Evolutionary conservation across 257 asterid species (phyloP), one percentile per base, ranked within the genome.

Genomic region (Mentha longifolia): DNA sequence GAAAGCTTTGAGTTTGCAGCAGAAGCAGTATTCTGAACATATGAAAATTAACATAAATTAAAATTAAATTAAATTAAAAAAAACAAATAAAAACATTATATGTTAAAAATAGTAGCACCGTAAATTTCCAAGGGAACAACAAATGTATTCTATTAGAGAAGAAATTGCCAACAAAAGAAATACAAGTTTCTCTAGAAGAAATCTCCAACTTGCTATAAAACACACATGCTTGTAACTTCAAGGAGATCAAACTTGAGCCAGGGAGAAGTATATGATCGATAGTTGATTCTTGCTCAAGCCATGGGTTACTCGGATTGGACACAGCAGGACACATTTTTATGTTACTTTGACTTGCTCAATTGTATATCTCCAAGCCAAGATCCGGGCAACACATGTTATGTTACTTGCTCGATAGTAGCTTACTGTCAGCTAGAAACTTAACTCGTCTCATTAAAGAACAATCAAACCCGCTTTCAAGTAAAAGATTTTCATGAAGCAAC

Each of bases 1-100:
- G 97, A 86, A 76, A 93, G 96, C 79, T 95, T 88, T 45, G 98
- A 87, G 80, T 87, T 87, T 71, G 97, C 54, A 22, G 75, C 91
- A 28, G 96, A 85, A 70, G 97, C 93, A 68, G 88, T 50, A 61
- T 54, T 71, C 98, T 92, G 91, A 74, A 74, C 17, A 77, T 50
- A 77, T 8, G 9, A 64, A 42, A 6, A 41, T 5, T 11, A 41
- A 42, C 31, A 39, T 62, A 41, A 20, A 22, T 39, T 14, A 30
- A 14, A 22, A n/a, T n/a, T n/a, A n/a, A n/a, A n/a, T n/a, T n/a
- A n/a, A n/a, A n/a, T n/a, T n/a, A n/a, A n/a, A n/a, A n/a, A n/a
- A n/a, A n/a, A n/a, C n/a, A n/a, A n/a, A 51, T 52, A 28, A 70
- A 55, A 49, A 52, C 39, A 28, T 2, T 28, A 55, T 16, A 50